Conservation (phyloP, 73 alveolate genomes). For the Breviolum minutum region DNA sequence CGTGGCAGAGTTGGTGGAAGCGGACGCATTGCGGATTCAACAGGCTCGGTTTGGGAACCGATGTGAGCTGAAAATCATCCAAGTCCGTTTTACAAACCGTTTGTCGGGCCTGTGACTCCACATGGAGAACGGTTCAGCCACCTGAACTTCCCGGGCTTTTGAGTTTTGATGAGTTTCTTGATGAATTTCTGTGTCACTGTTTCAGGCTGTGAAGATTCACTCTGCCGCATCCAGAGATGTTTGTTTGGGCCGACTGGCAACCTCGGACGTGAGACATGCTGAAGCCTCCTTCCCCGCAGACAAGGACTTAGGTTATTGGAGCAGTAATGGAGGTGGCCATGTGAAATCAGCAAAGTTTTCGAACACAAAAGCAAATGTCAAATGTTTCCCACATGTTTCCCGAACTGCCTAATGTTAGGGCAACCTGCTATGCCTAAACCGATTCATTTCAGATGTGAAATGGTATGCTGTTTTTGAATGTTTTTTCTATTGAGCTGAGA, state of each 20-base stretch:
- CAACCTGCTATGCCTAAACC: no score
- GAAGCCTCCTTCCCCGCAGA: slow-evolving; percentile 74
- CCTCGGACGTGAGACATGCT: slow-evolving; percentile 45
- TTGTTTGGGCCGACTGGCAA: not conserved
- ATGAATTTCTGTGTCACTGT: not conserved
- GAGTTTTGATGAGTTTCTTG: not conserved
- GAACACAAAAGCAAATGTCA: no score
- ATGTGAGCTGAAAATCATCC: not conserved
- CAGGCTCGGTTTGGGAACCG: not conserved
- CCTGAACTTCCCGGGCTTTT: no score
- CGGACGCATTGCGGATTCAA: not conserved
- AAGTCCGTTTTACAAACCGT: not conserved
- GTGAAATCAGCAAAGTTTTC: not conserved
- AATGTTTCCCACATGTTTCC: no score
- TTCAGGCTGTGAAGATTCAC: slow-evolving; percentile 55
- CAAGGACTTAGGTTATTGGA: slow-evolving; percentile 29
- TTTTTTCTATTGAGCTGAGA: no score
- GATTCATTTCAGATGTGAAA: no score
- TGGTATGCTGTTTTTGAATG: no score
- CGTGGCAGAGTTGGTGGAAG: slow-evolving; percentile 66
- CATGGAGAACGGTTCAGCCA: no score
- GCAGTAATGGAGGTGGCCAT: slow-evolving; percentile 33
- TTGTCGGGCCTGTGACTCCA: no score
- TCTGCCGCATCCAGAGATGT: slow-evolving; percentile 30
- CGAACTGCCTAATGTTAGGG: no score